A percentile compares a stretch with the other conserved stretches of the same genome.
phyloP scores from a whole-genome alignment of 1,139 yeast genomes.

The Yarrowia galli region DNA sequence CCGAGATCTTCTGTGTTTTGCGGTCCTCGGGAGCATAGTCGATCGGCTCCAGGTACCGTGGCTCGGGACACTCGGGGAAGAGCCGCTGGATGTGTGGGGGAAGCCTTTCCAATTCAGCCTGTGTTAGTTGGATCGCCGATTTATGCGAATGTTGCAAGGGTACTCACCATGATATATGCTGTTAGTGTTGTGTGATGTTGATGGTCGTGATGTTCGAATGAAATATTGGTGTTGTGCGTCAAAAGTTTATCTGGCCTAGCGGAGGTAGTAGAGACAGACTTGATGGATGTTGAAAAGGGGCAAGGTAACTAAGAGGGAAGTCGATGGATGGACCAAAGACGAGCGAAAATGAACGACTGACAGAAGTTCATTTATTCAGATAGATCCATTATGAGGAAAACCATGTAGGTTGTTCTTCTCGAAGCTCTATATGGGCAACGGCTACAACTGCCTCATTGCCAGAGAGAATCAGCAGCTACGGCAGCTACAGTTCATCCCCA shows the following conservation, averaged over 20 bases:
- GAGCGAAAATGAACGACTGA: too few species aligned
- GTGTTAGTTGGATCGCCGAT: neutral
- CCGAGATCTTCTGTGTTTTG: constrained; percentile 59
- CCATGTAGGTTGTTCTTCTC: too few species aligned
- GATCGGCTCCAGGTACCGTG: constrained; percentile 59
- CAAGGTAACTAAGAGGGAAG: too few species aligned
- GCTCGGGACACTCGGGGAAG: constrained; percentile 76
- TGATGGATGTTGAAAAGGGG: too few species aligned
- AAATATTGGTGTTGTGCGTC: constrained; percentile 26
- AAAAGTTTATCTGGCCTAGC: constrained; percentile 8
- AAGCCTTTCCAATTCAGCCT: constrained; percentile 59
- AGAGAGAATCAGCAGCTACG: neutral
- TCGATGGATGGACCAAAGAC: too few species aligned
- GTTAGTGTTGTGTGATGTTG: constrained; percentile 24
- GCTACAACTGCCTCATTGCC: neutral
- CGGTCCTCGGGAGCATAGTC: constrained; percentile 65
- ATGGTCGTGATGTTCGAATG: constrained; percentile 12
- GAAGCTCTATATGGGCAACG: too few species aligned
- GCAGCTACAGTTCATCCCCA: too few species aligned
- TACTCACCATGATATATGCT: constrained; percentile 16
- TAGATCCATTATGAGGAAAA: too few species aligned
- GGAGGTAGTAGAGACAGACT: too few species aligned
- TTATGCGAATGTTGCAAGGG: too few species aligned
- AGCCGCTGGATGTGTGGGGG: constrained; percentile 70
- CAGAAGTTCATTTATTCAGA: too few species aligned